A percentile compares a stretch with the other conserved stretches of the same genome.
Evolutionary conservation across 2,329 filamentous ascomycete species (phyloP).

Genomic region (Pseudocercospora fuligena): DNA sequence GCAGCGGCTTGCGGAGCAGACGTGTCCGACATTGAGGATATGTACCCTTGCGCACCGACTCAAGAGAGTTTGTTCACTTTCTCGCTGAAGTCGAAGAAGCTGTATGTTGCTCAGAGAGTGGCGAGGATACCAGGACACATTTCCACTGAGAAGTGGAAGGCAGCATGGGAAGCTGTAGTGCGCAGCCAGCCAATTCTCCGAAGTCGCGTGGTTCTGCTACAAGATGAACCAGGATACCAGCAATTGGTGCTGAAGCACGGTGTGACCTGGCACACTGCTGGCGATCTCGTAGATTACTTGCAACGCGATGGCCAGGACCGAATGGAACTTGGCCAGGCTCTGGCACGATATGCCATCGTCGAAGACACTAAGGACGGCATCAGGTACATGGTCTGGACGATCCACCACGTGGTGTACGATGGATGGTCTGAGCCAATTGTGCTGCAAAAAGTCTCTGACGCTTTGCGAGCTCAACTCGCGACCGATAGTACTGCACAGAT

Average conservation of each 20-base stretch:
- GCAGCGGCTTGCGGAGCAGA: conserved; percentile 3
- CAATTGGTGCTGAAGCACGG: conserved; percentile 36
- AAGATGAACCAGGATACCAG: conserved; percentile 15
- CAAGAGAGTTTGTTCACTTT: conserved; percentile 53
- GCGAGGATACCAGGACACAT: not conserved
- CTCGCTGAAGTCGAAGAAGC: conserved; percentile 56
- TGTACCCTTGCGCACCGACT: conserved; percentile 49
- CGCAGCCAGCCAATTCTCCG: conserved; percentile 44
- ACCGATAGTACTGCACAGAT: conserved; percentile 17
- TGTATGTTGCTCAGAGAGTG: conserved; percentile 55
- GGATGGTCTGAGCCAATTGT: conserved; percentile 46
- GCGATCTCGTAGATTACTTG: conserved; percentile 42
- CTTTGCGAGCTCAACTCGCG: not conserved
- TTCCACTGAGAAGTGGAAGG: conserved; percentile 42
- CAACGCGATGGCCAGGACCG: conserved; percentile 40
- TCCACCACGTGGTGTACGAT: conserved; percentile 49
- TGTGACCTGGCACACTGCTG: conserved; percentile 39
- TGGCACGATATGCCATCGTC: conserved; percentile 49
- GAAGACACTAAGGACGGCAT: conserved; percentile 17
- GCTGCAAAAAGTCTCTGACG: conserved; percentile 35
- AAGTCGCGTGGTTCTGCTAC: conserved; percentile 37
- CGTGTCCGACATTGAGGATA: conserved; percentile 48
- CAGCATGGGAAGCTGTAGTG: conserved; percentile 44
- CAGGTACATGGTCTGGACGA: conserved; percentile 39
- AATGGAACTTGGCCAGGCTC: conserved; percentile 47